These are phyloP conservation scores for Scytalidium sp. DNA, from an alignment of 2,329 filamentous ascomycete species.

Conservation along the genomic window DNA sequence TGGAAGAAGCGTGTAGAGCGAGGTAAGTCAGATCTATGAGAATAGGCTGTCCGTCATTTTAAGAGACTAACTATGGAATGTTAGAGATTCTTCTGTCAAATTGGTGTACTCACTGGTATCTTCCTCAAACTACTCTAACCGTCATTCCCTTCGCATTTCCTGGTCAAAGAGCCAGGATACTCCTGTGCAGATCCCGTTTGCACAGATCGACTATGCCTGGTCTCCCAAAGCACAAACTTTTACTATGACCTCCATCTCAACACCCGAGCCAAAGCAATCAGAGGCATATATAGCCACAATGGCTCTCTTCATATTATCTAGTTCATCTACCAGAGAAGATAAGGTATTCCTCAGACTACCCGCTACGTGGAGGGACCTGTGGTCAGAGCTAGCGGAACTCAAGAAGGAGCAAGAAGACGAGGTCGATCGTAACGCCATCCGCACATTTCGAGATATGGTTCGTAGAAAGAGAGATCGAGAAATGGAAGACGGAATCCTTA, in stretches of 20 bases:
- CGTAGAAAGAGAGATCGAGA: constrained; percentile 66
- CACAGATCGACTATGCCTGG: constrained; percentile 26
- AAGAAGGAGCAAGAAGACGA: constrained; percentile 70
- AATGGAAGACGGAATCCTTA: constrained; percentile 69
- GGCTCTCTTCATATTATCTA: constrained; percentile 79
- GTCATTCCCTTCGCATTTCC: constrained; percentile 68
- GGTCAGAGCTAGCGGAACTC: constrained; percentile 70
- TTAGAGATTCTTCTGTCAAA: constrained; percentile 66
- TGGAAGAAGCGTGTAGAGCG: constrained; percentile 86
- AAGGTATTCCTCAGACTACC: constrained; percentile 80
- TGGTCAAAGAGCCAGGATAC: constrained; percentile 75
- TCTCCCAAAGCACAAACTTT: constrained; percentile 56
- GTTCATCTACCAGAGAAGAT: constrained; percentile 76
- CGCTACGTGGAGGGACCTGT: constrained; percentile 78
- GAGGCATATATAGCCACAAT: constrained; percentile 82
- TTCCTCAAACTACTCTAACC: constrained; percentile 69
- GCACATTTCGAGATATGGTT: constrained; percentile 67
- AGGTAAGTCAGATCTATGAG: constrained; percentile 46
- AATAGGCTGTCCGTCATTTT: neutral
- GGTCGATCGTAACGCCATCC: constrained; percentile 66
- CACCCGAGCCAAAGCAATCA: constrained; percentile 75
- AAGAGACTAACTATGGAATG: constrained; percentile 6
- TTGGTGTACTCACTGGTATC: constrained; percentile 70
- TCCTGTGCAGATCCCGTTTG: constrained; percentile 31
- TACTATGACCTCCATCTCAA: constrained; percentile 72